Base-by-base conservation (phyloP, 208 protist genomes). In the Tritrichomonas musculus region DNA sequence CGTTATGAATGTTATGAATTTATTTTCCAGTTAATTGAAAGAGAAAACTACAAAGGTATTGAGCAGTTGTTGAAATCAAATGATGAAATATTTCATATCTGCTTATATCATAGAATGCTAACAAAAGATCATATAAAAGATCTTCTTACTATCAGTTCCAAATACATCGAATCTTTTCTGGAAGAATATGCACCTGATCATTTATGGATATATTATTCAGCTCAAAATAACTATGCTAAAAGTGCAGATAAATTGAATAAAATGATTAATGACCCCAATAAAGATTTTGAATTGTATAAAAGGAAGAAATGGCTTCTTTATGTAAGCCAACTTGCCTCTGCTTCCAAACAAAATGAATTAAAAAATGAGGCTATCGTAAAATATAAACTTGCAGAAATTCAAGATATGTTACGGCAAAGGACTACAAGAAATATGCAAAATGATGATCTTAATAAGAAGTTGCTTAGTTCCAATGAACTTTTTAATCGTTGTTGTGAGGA, bases 71-170 rank as follows among this genome's bases (percentile, higher is more conserved):
- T 88, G 77, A 50, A 47, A 33, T 53, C 77, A n/a, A 60, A 53
- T 9, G 77, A 88, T 57, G 77, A 88, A 57, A 20, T 88, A 20
- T 88, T 88, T n/a, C 77, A 88, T n/a, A 13, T 88, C 0, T 88
- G 77, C 22, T 57, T 88, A 22, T 88, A 88, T 60, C 41, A 88
- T 8, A 27, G 47, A 39, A 39, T 88, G 17, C 27, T 88, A 17
- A 14, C 5, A 39, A 22, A 30, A 3, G 41, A 39, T 14, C 53
- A 88, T 57, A 25, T 53, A 1, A 47, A 88, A 14, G 9, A 22
- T 39, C 57, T 88, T 39, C 36, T 88, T 17, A 14, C 39, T 8
- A 41, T 44, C 33, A 57, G 39, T 27, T 57, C 77, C 13, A 41
- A 41, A 57, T 57, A 53, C 17, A 39, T 88, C 5, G 20, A 53